phyloP scores from a whole-genome alignment of 164 flowering plant species.

The Chimonanthus salicifolius region DNA sequence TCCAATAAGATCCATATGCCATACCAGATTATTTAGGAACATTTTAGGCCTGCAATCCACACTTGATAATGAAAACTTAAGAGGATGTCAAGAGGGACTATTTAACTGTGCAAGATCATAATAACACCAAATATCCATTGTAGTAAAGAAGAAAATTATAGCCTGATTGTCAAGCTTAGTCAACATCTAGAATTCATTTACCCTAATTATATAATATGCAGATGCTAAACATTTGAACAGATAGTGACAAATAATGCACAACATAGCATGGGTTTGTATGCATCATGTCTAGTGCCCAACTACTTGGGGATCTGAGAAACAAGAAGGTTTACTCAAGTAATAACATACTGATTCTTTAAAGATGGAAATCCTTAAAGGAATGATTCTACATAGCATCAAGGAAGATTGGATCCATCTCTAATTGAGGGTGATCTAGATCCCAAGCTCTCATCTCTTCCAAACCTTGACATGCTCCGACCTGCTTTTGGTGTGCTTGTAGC shows the following conservation, averaged over 20 bases:
- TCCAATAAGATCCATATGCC: no score
- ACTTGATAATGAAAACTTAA: background rate
- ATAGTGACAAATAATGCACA: background rate
- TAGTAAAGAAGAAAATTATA: background rate
- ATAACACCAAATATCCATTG: background rate
- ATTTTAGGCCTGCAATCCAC: no score
- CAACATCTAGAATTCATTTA: background rate
- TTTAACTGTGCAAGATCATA: background rate
- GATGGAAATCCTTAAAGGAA: background rate
- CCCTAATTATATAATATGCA: background rate
- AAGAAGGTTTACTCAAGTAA: conserved; percentile 4
- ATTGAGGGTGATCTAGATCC: conserved; percentile 73
- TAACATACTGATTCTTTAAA: conserved; percentile 1
- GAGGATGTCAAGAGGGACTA: background rate
- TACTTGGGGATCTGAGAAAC: background rate
- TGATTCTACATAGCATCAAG: conserved; percentile 33
- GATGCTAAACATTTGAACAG: background rate
- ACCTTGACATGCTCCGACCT: conserved; percentile 74
- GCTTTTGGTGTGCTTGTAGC: conserved; percentile 56
- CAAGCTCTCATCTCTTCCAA: conserved; percentile 55
- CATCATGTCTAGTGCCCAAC: background rate
- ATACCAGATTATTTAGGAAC: no score
- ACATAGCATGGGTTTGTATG: background rate
- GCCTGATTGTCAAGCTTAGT: background rate
- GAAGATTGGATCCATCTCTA: conserved; percentile 62